phyloP scores from a whole-genome alignment of 352 stramenopile genomes.

The Pythium aristosporum region DNA sequence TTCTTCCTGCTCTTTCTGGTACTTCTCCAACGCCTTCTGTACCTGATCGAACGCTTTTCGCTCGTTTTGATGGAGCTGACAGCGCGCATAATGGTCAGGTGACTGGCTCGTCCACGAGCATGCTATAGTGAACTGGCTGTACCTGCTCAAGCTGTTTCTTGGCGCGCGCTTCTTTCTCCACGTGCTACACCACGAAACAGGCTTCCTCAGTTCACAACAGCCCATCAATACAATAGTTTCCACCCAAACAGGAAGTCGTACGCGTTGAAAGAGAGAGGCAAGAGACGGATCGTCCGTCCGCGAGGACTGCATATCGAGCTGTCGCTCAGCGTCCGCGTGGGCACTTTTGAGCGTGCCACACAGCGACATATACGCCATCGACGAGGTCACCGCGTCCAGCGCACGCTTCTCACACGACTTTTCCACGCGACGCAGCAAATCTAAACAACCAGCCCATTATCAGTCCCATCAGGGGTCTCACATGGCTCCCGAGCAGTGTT shows the following conservation, averaged over 20 bases:
- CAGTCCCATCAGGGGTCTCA: not conserved
- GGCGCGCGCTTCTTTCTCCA: slow-evolving; percentile 38
- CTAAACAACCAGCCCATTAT: slow-evolving; percentile 21
- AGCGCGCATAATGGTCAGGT: not conserved
- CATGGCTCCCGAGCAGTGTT: not conserved
- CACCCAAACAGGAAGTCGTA: slow-evolving; percentile 1
- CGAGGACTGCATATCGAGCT: slow-evolving; percentile 34
- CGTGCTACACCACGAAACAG: slow-evolving; percentile 17
- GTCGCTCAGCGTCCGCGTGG: slow-evolving; percentile 47
- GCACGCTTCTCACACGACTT: slow-evolving; percentile 61
- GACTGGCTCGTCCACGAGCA: no score
- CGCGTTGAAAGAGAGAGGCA: slow-evolving; percentile 31
- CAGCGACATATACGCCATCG: slow-evolving; percentile 53
- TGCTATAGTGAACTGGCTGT: not conserved
- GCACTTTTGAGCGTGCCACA: slow-evolving; percentile 59
- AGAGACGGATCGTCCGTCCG: slow-evolving; percentile 16
- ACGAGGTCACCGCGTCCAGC: slow-evolving; percentile 49
- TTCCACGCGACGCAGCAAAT: slow-evolving; percentile 65
- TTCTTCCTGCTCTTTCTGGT: slow-evolving; percentile 38
- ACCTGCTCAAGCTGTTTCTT: slow-evolving; percentile 34
- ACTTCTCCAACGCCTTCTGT: slow-evolving; percentile 49
- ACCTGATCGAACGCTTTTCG: slow-evolving; percentile 40
- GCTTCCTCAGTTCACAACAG: not conserved
- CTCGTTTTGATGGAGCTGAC: slow-evolving; percentile 40
- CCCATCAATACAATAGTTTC: slow-evolving; percentile 1